Base-by-base conservation (phyloP, 2,329 filamentous ascomycete genomes). In the Pseudocercospora musae region DNA sequence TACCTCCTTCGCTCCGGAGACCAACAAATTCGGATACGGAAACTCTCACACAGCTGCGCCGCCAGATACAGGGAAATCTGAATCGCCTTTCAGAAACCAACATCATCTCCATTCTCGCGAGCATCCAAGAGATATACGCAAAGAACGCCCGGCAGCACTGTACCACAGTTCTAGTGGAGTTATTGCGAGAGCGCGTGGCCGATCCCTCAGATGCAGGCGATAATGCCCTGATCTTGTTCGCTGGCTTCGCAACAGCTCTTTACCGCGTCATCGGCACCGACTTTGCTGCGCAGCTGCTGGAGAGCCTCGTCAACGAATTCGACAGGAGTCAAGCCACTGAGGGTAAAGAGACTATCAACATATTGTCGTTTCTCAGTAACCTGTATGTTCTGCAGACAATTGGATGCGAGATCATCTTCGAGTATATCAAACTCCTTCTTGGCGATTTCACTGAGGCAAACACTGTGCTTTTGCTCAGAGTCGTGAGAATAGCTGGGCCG, bases 81-180 rank as follows among this genome's bases (percentile, higher is more conserved):
- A 99, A 99, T 76, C 89, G 94, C 73, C 82, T 99, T 31, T 97
- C 95, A 0, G 94, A 98, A 73, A 87, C 92, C 40, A 98, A 95
- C 70, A 82, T 99, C 66, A 77, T 96, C 5, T 89, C 91, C 1
- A 96, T 98, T 58, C 79, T 97, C 3, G 84, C 85, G 48, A 90
- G 96, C 18, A 83, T 96, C 31, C 92, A 96, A 72, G 87, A 88
- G 64, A 80, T 98, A 1, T 99, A 98, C 74, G 85, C 88, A 59
- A 87, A 88, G 46, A 87, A 96, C 69, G 88, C 95, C 0, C 87
- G 95, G n/a, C 91, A 95, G 65, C 87, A 93, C 71, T 92, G 97
- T 50, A 96, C 92, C 0, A 88, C 90, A 0, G 89, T 87, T 0
- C 80, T 98, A 1, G 86, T 93, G 2, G 87, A 93, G 65, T 81